Evolutionary conservation across 495 filamentous ascomycete genomes (phyloP).

Genomic region (Aspergillus homomorphus): DNA sequence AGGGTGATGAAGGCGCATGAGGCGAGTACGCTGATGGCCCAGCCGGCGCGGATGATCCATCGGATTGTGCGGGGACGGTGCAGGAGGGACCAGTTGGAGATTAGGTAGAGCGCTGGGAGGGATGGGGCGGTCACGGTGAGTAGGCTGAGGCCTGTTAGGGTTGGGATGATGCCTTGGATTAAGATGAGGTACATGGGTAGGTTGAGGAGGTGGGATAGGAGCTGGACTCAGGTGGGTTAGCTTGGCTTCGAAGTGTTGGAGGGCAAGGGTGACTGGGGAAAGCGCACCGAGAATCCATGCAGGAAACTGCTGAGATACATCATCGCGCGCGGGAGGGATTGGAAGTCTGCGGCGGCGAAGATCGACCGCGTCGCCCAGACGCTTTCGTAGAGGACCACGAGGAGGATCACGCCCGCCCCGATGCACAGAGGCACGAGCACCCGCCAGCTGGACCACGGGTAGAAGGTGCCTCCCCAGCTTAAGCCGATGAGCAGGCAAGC

Average conservation of each 20-base stretch:
- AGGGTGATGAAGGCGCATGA: constrained; percentile 52
- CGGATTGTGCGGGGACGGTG: constrained; percentile 40
- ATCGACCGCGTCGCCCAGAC: constrained; percentile 47
- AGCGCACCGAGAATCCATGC: constrained; percentile 48
- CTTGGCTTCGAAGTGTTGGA: background rate
- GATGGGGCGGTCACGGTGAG: constrained; percentile 46
- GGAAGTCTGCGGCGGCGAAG: constrained; percentile 51
- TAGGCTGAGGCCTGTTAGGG: constrained; percentile 56
- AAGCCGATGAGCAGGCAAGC: constrained; percentile 34
- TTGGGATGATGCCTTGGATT: constrained; percentile 51
- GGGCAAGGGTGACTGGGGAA: too few species aligned
- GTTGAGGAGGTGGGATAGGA: constrained; percentile 55
- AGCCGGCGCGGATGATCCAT: constrained; percentile 55
- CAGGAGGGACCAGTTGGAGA: constrained; percentile 15
- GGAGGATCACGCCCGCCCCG: constrained; percentile 42
- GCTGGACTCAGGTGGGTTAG: constrained; percentile 20
- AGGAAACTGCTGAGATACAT: constrained; percentile 53
- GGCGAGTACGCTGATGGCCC: constrained; percentile 45
- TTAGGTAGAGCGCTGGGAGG: constrained; percentile 46
- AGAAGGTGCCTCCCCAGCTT: constrained; percentile 34
- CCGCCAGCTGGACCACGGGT: constrained; percentile 39
- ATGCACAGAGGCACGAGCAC: constrained; percentile 52
- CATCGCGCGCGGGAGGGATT: constrained; percentile 31
- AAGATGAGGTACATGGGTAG: constrained; percentile 63
- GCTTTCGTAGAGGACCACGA: constrained; percentile 49